A percentile compares a stretch with the other conserved stretches of the same genome.
Conservation (phyloP, 1,284 basidiomycete species). For the Cryptococcus jaspeensis region DNA sequence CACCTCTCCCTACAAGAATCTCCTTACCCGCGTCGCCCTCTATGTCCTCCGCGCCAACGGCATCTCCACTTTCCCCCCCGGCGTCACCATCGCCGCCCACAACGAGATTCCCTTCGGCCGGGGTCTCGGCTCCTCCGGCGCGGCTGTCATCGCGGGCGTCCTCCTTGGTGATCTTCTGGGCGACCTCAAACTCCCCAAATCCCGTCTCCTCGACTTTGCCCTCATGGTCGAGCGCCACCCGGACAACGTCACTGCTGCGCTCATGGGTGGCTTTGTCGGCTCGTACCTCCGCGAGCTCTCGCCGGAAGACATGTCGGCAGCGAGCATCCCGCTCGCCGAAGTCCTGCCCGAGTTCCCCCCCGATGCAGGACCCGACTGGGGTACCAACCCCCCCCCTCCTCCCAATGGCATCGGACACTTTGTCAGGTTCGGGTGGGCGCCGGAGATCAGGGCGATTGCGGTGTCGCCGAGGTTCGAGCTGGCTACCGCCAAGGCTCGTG, state of each 20-base stretch:
- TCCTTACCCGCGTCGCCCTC: slow-evolving; percentile 95
- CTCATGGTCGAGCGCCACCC: slow-evolving; percentile 99
- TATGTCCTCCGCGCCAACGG: slow-evolving; percentile 90
- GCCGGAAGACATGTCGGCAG: slow-evolving; percentile 68
- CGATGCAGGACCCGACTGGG: slow-evolving; percentile 90
- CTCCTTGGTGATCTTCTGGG: slow-evolving; percentile 84
- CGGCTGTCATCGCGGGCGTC: slow-evolving; percentile 95
- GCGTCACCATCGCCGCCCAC: slow-evolving; percentile 69
- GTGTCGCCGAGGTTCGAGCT: slow-evolving; percentile 96
- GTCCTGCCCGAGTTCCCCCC: slow-evolving; percentile 95
- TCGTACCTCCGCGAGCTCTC: slow-evolving; percentile 86
- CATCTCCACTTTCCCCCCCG: slow-evolving; percentile 71
- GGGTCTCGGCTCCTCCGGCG: slow-evolving; percentile 94
- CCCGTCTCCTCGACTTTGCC: slow-evolving; percentile 88
- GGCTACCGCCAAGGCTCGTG: slow-evolving; percentile 90
- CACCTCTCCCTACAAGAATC: slow-evolving; percentile 92
- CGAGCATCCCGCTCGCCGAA: slow-evolving; percentile 90
- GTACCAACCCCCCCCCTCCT: slow-evolving; percentile 78
- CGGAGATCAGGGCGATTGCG: slow-evolving; percentile 85
- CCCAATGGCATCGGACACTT: slow-evolving; percentile 92
- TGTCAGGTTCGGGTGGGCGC: slow-evolving; percentile 85
- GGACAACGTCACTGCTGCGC: slow-evolving; percentile 97
- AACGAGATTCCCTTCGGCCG: slow-evolving; percentile 98
- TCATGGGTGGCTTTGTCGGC: slow-evolving; percentile 97
- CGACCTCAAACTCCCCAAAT: slow-evolving; percentile 64